Base-by-base conservation (phyloP, 208 protist genomes). In the Crithidia sp. region DNA sequence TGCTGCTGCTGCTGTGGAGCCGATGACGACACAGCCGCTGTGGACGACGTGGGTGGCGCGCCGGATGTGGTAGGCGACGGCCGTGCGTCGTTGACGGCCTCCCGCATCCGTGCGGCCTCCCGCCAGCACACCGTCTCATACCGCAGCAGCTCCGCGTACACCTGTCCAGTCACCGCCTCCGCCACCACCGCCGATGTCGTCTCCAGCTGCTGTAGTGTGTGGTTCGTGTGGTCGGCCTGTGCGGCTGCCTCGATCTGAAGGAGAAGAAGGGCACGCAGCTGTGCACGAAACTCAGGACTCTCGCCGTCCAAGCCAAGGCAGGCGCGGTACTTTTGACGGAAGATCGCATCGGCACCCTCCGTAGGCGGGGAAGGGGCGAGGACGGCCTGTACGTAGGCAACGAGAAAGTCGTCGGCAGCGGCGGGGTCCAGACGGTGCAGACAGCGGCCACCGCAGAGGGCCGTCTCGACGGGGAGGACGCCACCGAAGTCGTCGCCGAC, bases 381-480 rank as follows among this genome's bases (percentile, higher is more conserved):
- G 17, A 57, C 57, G 16, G 57, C 10, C 10, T 7, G n/a, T 0
- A 74, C 13, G 40, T 12, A 62, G 5, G 7, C 45, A 2, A 74
- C 16, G 8, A 79, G 61, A 40, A 66, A 79, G 2, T 67, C 53
- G 19, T 72, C 50, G 4, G 85, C 82, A 6, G 67, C 59, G 16
- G 56, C 41, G 4, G 76, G 7, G 57, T 77, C 71, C 19, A 79
- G 56, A n/a, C 61, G 59, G 45, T 75, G 67, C 14, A 87, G 73
- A 28, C 70, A 59, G 41, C 79, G 72, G 5, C 74, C 68, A 2
- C 71, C 82, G n/a, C 74, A 69, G 3, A 87, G 64, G 39, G 63
- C 71, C 9, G 87, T 43, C 49, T 82, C 52, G 16, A 63, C 17
- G n/a, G 85, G 81, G 49, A 90, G 55, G 8, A 69, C 66, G 16